Base-by-base conservation (phyloP, 2,329 filamentous ascomycete species). In the Neurospora crassa region DNA sequence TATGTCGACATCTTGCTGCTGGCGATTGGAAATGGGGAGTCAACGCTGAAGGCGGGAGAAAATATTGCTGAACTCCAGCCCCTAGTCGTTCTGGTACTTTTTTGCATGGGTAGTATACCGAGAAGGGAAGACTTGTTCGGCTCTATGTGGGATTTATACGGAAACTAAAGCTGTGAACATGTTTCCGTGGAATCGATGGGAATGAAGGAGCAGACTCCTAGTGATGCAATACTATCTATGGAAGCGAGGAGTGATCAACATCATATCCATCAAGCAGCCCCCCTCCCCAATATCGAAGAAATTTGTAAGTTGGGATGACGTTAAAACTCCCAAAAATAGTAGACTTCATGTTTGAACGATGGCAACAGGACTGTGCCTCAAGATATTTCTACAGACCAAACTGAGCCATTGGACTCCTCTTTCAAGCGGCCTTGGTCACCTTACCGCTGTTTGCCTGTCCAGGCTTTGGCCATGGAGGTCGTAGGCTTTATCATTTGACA, bases 81-180 rank as follows among this genome's bases (percentile, higher is more conserved):
- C 29, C 3, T 16, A n/a, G 45, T 41, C 40, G 12, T 73, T 70
- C 70, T 69, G 74, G 76, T 77, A 68, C 73, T 75, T 76, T 75
- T 76, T 77, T 72, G 74, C 45, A 75, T 76, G 8, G 16, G 16
- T 18, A 34, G 16, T 18, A 34, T 34, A 63, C 16, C 24, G 53
- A 63, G 24, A 34, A 34, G 24, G 24, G 53, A 63, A 63, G 7
- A 34, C 7, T 63, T 34, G 16, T 34, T 29, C 12, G 47, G 53
- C 24, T 37, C 18, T n/a, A 16, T 29, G 16, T 3, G 12, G 24
- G 7, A 63, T 37, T 63, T n/a, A 37, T 63, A 63, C n/a, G 18
- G 16, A 16, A 11, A 34, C 7, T 10, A 10, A 10, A 34, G 24
- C 14, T 53, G 20, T 24, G 12, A 59, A 29, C 34, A 18, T n/a